Conservation (phyloP, 2,329 filamentous ascomycete species). For the Colletotrichum paranaense region DNA sequence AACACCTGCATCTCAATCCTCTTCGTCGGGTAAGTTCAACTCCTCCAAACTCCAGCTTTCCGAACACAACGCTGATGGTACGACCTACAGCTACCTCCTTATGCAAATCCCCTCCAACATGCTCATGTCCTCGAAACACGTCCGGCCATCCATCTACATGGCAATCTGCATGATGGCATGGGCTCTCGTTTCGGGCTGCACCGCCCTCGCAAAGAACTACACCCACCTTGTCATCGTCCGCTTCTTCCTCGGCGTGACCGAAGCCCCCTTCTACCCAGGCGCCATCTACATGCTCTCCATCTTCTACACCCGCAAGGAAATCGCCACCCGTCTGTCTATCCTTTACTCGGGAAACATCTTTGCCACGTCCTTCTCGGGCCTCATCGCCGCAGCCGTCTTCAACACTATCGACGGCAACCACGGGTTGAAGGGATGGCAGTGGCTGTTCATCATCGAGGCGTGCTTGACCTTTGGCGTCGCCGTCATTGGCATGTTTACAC, state of each 20-base stretch:
- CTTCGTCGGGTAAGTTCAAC: conserved; percentile 58
- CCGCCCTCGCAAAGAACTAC: conserved; percentile 54
- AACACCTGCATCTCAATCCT: conserved; percentile 60
- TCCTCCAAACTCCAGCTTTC: neutral
- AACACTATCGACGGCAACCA: conserved; percentile 42
- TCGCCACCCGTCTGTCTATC: conserved; percentile 55
- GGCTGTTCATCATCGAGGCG: conserved; percentile 48
- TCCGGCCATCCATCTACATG: conserved; percentile 45
- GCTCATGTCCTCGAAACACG: conserved; percentile 52
- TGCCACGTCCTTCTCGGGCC: conserved; percentile 52
- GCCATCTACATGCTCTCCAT: conserved; percentile 57
- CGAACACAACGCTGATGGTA: neutral
- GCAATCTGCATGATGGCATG: conserved; percentile 50
- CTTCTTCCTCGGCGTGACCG: conserved; percentile 54
- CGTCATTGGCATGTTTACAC: conserved; percentile 45
- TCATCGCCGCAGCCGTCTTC: conserved; percentile 57
- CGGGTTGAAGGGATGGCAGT: conserved; percentile 45
- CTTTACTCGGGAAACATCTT: conserved; percentile 55
- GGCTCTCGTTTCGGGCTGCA: conserved; percentile 54
- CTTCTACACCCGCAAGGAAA: conserved; percentile 65
- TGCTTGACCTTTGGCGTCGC: conserved; percentile 43
- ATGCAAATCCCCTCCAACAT: conserved; percentile 60
- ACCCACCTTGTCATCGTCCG: conserved; percentile 53
- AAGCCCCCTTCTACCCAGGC: conserved; percentile 52
- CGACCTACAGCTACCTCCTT: conserved; percentile 50